Conservation (phyloP, 1,284 basidiomycete species). For the Tylopilus sp. region DNA sequence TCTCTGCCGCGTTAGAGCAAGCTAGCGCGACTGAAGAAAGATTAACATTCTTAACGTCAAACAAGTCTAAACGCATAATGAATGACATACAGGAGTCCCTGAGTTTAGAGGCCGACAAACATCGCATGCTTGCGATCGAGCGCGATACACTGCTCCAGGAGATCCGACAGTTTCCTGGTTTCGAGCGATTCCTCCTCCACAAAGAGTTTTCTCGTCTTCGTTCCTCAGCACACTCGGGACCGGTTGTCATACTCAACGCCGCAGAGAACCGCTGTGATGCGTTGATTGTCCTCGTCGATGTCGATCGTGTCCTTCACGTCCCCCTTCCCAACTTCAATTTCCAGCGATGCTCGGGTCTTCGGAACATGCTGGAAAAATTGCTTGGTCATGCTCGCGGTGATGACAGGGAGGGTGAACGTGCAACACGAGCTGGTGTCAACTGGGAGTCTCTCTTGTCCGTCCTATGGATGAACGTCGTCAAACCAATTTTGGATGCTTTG, state of each 20-base stretch:
- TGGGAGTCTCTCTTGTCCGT: not conserved
- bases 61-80: not conserved
- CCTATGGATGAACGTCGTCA: not conserved
- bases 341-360: not conserved
- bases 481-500: not conserved
- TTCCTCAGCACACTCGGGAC: no score
- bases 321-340: conserved; percentile 2
- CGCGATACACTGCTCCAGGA: no score
- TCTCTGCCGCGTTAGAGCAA: not conserved
- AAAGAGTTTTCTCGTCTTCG: no score
- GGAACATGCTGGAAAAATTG: not conserved
- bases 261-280: not conserved
- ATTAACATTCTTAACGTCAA: not conserved
- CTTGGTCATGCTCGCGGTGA: not conserved
- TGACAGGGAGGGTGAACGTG: not conserved
- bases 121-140: no score
- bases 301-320: no score
- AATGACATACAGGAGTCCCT: not conserved
- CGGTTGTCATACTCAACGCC: no score
- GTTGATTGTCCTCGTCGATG: no score
- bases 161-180: no score
- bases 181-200: no score
- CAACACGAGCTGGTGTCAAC: not conserved
- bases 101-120: not conserved
- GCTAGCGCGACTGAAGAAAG: no score